Evolutionary conservation across 129 eudicot genomes (phyloP), one percentile per base, ranked within the genome.

Genomic region (Artemisia tridentata): DNA sequence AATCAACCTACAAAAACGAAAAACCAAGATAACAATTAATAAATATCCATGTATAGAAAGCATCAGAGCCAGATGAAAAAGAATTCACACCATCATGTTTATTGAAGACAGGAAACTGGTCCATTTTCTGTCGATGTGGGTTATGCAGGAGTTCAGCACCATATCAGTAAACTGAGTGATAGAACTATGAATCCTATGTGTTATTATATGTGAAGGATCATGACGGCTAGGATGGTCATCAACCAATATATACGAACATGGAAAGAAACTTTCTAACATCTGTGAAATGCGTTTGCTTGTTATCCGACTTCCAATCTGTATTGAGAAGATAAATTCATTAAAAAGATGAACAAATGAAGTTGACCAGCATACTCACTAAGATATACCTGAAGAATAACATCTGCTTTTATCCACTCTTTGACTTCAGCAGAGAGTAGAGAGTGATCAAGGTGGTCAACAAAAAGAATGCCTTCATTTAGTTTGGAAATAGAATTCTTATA

Each of bases 381-480:
- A 53, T 20, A 74, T 81, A 92, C 99, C 99, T 93, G 99, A 69
- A 93, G 41, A 67, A 93, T 74, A 41, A 87, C 96, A 82, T 93
- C 97, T 51, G 92, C 72, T 71, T 78, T 69, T 63, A 80, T 80
- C 96, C 90, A 90, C 49, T 49, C 62, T 72, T 77, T 86, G 72
- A 87, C 75, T 43, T 79, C 81, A 54, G 74, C 77, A 29, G 87
- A 87, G 41, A 85, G 83, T 53, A 93, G 84, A 52, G 78, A 41
- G 69, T 93, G 97, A 82, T 93, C 99, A 34, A 93, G 84, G 78
- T 93, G 96, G 78, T 93, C 99, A 60, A 93, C 54, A 69, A 93
- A 93, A 48, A 93, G 65, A 72, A 90, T 68, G 29, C 63, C 76
- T 38, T 81, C 83, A 3, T 79, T 21, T 52, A 54, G 72, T 34